Percentiles rank a stretch among this genome's conserved stretches.
Evolutionary conservation across 176 grass and related monocot species (phyloP).

Genomic region (Calamus simplicifolius): DNA sequence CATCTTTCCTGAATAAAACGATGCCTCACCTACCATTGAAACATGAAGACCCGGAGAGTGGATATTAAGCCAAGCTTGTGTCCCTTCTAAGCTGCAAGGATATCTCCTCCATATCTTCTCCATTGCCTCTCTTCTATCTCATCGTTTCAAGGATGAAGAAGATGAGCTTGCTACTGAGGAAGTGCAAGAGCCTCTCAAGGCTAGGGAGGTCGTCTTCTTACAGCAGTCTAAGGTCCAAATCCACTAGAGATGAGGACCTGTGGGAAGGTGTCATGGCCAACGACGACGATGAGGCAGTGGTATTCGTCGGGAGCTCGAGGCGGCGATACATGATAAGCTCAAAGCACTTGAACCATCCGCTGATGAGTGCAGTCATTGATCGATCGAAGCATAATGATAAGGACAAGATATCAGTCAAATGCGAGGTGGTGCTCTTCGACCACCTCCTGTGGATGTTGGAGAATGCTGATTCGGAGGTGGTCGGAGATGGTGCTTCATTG

Average conservation of each 20-base stretch:
- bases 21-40: too few species aligned
- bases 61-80: not conserved
- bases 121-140: not conserved
- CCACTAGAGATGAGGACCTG: slow-evolving; percentile 10
- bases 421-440: slow-evolving; percentile 90
- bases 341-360: slow-evolving; percentile 67
- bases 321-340: slow-evolving; percentile 64
- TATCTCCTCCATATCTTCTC: not conserved
- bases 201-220: slow-evolving; percentile 37
- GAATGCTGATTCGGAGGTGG: slow-evolving; percentile 29
- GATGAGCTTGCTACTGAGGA: slow-evolving; percentile 51
- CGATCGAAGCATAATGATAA: not conserved
- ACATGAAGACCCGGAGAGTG: not conserved
- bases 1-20: not conserved
- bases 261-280: not conserved
- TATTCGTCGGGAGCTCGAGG: slow-evolving; percentile 69
- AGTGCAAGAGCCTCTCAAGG: slow-evolving; percentile 64
- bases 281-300: slow-evolving; percentile 9
- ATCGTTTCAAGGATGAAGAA: slow-evolving; percentile 18
- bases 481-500: slow-evolving; percentile 27
- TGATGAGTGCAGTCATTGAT: slow-evolving; percentile 59
- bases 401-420: slow-evolving; percentile 39
- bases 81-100: slow-evolving; percentile 19
- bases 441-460: slow-evolving; percentile 95
- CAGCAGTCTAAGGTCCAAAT: slow-evolving; percentile 71